These are phyloP conservation scores for Trametes sp. DNA, from an alignment of 1,284 basidiomycete species.

Conservation along the genomic window DNA sequence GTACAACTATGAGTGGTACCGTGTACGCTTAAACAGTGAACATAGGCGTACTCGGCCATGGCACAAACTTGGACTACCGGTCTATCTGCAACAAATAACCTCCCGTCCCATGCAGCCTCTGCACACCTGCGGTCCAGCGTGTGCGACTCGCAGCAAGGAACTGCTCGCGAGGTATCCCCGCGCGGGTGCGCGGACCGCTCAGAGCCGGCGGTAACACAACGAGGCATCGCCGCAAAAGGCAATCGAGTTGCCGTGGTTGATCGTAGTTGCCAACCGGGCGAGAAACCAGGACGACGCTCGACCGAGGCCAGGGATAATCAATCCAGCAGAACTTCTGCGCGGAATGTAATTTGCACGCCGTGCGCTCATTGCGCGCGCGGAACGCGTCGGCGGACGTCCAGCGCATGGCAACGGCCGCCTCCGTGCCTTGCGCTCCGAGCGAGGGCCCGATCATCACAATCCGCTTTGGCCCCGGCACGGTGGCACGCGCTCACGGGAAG, in stretches of 20 bases:
- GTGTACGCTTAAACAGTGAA: background rate
- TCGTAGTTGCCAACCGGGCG: slow-evolving; percentile 21
- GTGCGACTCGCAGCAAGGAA: no score
- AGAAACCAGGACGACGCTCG: slow-evolving; percentile 26
- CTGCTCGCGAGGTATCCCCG: background rate
- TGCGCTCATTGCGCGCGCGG: slow-evolving; percentile 3
- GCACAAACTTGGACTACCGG: background rate
- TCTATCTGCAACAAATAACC: background rate
- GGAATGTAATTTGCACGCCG: slow-evolving; percentile 14
- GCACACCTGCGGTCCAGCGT: no score
- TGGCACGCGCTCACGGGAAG: no score
- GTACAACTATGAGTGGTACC: background rate
- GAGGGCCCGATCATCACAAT: slow-evolving; percentile 10
- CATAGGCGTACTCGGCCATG: background rate
- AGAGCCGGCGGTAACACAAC: background rate
- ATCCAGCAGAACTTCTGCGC: slow-evolving; percentile 14
- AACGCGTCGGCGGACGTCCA: background rate
- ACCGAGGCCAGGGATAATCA: background rate
- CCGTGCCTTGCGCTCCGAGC: slow-evolving; percentile 14
- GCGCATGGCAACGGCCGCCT: slow-evolving; percentile 28
- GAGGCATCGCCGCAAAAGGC: slow-evolving; percentile 11
- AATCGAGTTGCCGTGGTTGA: slow-evolving; percentile 18
- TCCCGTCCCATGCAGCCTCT: background rate
- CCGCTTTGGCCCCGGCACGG: slow-evolving; percentile 3
- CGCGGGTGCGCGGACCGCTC: slow-evolving; percentile 17